Percentiles rank a stretch among this genome's conserved stretches.
Evolutionary conservation across 163 green algal species (phyloP).

Genomic region (Scenedesmus sp.): DNA sequence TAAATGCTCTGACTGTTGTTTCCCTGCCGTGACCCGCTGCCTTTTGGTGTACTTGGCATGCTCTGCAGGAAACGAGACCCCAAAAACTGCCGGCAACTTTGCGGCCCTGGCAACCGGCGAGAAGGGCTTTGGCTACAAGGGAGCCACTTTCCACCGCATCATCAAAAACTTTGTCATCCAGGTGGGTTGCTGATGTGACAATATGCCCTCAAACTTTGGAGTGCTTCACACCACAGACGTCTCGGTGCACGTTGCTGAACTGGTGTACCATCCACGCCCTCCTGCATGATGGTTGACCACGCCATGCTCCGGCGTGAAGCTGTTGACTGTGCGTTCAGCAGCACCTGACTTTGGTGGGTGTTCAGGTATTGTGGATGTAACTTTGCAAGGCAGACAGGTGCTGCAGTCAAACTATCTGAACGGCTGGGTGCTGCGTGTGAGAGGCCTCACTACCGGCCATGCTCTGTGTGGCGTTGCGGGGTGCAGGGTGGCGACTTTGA

Average conservation of each 20-base stretch:
- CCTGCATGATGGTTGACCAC: no score
- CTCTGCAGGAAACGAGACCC: conserved; percentile 52
- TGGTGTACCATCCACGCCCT: no score
- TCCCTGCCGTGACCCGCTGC: no score
- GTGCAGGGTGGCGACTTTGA: conserved; percentile 91
- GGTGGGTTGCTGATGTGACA: not conserved
- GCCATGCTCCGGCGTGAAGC: no score
- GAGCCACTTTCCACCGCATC: conserved; percentile 76
- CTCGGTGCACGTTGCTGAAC: no score
- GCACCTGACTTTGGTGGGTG: no score
- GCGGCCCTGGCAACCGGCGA: conserved; percentile 68
- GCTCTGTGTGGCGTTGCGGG: not conserved
- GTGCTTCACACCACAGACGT: no score
- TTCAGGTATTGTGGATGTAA: no score
- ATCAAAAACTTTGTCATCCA: conserved; percentile 90
- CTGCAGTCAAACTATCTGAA: not conserved
- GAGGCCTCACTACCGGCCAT: not conserved
- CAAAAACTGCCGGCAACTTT: conserved; percentile 88
- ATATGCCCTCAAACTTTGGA: no score
- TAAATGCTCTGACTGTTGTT: no score
- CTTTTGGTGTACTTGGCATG: not conserved
- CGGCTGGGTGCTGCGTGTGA: not conserved
- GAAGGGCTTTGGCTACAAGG: conserved; percentile 86
- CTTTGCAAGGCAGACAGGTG: no score
- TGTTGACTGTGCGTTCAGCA: no score